phyloP scores from a whole-genome alignment of 306 rosid genomes.

The Spatholobus suberectus region DNA sequence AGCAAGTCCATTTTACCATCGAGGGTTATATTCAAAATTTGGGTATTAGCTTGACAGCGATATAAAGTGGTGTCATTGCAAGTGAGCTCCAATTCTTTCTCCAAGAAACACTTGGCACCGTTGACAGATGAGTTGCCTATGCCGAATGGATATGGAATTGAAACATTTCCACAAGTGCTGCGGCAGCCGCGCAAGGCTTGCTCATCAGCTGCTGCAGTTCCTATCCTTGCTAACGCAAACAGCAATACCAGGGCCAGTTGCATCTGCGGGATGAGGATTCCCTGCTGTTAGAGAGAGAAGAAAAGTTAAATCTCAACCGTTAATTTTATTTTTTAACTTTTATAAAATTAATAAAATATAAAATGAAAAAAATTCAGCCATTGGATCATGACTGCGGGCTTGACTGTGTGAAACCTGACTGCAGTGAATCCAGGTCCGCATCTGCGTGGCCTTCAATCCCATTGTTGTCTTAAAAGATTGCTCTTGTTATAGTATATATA shows the following conservation, averaged over 20 bases:
- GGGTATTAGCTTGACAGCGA: not conserved
- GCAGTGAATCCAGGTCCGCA: no score
- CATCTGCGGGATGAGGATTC: no score
- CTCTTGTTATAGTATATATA: no score
- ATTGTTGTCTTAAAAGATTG: not conserved
- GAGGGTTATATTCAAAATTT: slow-evolving; percentile 29
- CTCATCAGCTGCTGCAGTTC: not conserved
- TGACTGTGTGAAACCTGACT: no score
- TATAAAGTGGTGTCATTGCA: slow-evolving; percentile 31
- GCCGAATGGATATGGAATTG: slow-evolving; percentile 66
- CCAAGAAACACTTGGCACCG: slow-evolving; percentile 19
- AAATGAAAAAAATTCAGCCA: no score
- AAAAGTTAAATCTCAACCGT: no score
- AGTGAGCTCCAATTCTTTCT: not conserved
- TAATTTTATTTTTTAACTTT: no score
- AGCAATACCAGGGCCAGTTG: not conserved
- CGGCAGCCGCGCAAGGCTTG: slow-evolving; percentile 34
- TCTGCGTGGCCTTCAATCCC: not conserved
- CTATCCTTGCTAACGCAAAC: not conserved
- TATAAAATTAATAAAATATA: no score
- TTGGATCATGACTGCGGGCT: no score
- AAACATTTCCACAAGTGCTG: slow-evolving; percentile 44
- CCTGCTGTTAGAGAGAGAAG: no score
- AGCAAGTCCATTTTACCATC: slow-evolving; percentile 23
- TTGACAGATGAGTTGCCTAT: not conserved